Base-by-base conservation (phyloP, 306 rosid genomes). In the Cucurbita moschata region DNA sequence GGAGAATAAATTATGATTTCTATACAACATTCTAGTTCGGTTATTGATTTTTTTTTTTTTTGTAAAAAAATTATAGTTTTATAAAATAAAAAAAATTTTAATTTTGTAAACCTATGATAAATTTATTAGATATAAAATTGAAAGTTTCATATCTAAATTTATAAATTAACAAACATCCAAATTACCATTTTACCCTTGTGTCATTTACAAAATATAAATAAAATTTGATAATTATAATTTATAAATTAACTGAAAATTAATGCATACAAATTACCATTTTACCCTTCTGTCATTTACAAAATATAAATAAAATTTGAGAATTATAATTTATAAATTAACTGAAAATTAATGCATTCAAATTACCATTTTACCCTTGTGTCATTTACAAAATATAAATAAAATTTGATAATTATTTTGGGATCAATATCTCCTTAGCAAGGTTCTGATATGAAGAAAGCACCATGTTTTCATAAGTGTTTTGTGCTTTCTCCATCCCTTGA, bases 401-500 rank as follows among this genome's bases (percentile, higher is more conserved):
- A 7, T 47, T 68, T 14, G 3, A 23, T 46, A 38, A 46, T 19
- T 19, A 1, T 19, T 68, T 68, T 2, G 1, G 8, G 55, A 75
- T 89, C 89, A 90, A 70, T 87, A 94, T 79, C 90, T 89, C 83
- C 82, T 84, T 43, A 87, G 86, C 81, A 91, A 65, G 76, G 88
- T 89, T 82, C 97, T 82, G 69, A 86, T 23, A 12, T 82, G 95
- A 85, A 94, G 86, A 76, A 80, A 80, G 80, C 85, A 86, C 97
- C 96, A 91, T 18, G 95, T 86, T 81, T 88, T 89, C 21, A 84
- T 35, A 38, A 89, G 79, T 23, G 92, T 91, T 84, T 84, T 89
- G 77, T 94, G 88, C 82, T 77, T 94, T 84, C 88, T 89, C 97
- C 97, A 94, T 51, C 99, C 97, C 71, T 73, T 75, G 75, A 94